Conservation (phyloP, 331 rosid species). For the Erythrophleum ivorense region DNA sequence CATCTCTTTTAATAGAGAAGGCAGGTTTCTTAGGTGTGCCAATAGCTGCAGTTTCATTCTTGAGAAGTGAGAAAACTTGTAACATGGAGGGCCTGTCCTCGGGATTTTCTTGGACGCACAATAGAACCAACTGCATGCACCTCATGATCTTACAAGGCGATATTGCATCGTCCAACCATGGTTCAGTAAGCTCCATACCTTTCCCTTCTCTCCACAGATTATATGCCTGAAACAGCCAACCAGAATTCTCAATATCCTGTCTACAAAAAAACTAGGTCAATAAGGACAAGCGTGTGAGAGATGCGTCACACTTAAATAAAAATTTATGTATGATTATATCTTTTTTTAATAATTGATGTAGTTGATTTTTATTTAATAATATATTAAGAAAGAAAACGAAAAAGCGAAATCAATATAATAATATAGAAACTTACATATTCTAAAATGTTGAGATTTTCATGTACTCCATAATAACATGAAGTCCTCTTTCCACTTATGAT, state of each 20-base stretch:
- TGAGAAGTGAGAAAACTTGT: constrained; percentile 43
- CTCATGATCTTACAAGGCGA: constrained; percentile 40
- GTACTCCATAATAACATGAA: constrained; percentile 29
- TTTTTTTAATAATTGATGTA: too few species aligned
- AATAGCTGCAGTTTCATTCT: constrained; percentile 2
- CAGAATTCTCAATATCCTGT: too few species aligned
- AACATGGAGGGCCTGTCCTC: constrained; percentile 44
- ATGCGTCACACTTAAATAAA: too few species aligned
- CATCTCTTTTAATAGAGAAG: constrained; percentile 1
- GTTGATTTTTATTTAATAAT: too few species aligned
- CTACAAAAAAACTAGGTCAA: too few species aligned
- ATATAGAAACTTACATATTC: constrained; percentile 40
- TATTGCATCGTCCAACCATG: constrained; percentile 40
- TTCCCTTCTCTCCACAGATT: constrained; percentile 36
- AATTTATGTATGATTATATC: too few species aligned
- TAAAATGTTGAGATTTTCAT: constrained; percentile 36
- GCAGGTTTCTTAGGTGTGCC: constrained; percentile 32
- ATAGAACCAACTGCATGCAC: constrained; percentile 47
- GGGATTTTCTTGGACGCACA: constrained; percentile 47
- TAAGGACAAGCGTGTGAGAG: too few species aligned
- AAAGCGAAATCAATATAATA: background rate
- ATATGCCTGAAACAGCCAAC: constrained; percentile 35
- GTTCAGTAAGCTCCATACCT: constrained; percentile 40
- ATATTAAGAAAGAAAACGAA: background rate
- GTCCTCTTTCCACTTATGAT: constrained; percentile 52